Percentiles rank a stretch among this genome's conserved stretches.
These are phyloP conservation scores for Vicia sativa DNA, from an alignment of 306 rosid genomes.

Conservation along the genomic window DNA sequence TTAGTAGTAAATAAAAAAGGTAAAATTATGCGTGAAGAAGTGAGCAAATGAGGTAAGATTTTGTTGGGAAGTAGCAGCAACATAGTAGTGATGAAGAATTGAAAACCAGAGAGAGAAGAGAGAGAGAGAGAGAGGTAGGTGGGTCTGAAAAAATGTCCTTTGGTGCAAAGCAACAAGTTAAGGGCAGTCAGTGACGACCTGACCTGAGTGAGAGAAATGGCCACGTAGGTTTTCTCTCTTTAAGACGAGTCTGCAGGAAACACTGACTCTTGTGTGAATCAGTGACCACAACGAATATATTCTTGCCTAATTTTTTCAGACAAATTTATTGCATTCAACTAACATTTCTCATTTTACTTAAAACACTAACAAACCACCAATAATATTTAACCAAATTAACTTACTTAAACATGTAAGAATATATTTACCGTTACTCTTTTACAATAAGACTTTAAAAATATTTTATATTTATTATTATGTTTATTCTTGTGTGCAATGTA, in stretches of 20 bases:
- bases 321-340: slow-evolving; percentile 51
- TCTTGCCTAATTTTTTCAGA: slow-evolving; percentile 44
- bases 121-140: too few species aligned
- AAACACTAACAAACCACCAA: neutral
- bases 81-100: neutral
- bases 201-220: slow-evolving; percentile 25
- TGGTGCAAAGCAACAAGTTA: slow-evolving; percentile 27
- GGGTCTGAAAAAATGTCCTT: slow-evolving; percentile 41
- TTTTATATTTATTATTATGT: too few species aligned
- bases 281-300: slow-evolving; percentile 52
- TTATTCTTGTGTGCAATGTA: too few species aligned
- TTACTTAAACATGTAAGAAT: too few species aligned
- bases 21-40: neutral
- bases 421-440: too few species aligned
- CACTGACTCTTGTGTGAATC: slow-evolving; percentile 47
- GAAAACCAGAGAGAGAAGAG: slow-evolving; percentile 25
- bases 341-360: slow-evolving; percentile 31
- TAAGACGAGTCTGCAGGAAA: slow-evolving; percentile 37
- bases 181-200: neutral
- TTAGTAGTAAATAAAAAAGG: neutral
- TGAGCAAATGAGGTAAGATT: slow-evolving; percentile 34
- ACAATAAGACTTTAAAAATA: too few species aligned
- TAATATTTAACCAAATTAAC: too few species aligned
- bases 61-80: slow-evolving; percentile 45
- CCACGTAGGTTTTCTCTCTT: slow-evolving; percentile 39